Base-by-base conservation (phyloP, 2,329 filamentous ascomycete genomes). In the Shiraia bambusicola region DNA sequence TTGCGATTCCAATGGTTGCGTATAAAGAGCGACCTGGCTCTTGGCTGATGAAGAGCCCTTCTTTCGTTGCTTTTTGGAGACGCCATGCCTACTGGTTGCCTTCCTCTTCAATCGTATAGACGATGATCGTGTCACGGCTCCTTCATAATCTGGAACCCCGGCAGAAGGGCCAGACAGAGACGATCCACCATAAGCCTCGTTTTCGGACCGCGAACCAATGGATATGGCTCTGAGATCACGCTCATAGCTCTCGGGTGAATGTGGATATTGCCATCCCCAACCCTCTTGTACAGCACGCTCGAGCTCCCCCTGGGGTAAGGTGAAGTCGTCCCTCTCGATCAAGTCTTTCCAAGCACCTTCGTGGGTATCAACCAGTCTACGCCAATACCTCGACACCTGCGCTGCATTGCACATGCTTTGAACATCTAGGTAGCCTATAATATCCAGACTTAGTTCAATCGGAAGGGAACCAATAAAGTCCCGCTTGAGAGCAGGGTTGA, bases 211-310 rank as follows among this genome's bases (percentile, higher is more conserved):
- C 3, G 63, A 54, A 7, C 36, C 36, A n/a, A 52, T 31, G 11
- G 47, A 48, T 13, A 78, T 67, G 40, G 82, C 78, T 3, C 87
- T 88, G 34, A 96, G 70, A 63, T 98, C 91, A 43, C 81, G 79
- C 67, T 98, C 93, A 40, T 79, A 88, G 16, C 87, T 88, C 38
- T 87, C 80, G 3, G 77, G 69, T 0, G 86, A 87, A 40, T 82
- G 80, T 0, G 91, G 88, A 62, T 92, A 88, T 65, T 98, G 93
- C 90, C 93, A 98, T 11, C 91, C 93, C 93, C 93, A 98, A 11
- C 93, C 93, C 72, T 97, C 88, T 29, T 77, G 75, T 40, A 97
- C 90, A 22, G 93, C 91, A 55, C 85, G 84, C 51, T 88, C 83
- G 16, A 98, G 76, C 68, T 98, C 93, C 13, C 88, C 88, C 1